These are phyloP conservation scores for Stylosanthes scabra DNA, from an alignment of 331 rosid species.

Conservation along the genomic window DNA sequence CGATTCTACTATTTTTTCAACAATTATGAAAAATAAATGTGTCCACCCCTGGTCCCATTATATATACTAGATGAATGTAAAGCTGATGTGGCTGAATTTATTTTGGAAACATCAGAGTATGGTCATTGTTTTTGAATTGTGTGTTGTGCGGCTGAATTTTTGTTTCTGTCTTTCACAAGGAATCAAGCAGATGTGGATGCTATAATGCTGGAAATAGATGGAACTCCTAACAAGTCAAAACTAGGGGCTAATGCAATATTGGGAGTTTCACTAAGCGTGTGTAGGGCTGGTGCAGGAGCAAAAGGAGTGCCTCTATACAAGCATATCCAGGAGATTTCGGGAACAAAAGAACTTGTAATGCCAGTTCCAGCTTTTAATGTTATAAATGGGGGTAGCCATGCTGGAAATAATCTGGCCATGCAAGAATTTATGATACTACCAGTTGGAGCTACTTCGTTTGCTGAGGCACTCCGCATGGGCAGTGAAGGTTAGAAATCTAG, in stretches of 20 bases:
- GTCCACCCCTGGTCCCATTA: too few relatives aligned
- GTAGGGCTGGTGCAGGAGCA: slow-evolving; percentile 99
- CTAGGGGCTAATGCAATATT: slow-evolving; percentile 97
- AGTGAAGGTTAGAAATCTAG: slow-evolving; percentile 79
- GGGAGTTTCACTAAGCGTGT: slow-evolving; percentile 93
- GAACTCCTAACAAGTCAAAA: slow-evolving; percentile 94
- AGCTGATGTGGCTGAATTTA: too few relatives aligned
- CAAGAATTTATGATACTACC: slow-evolving; percentile 99
- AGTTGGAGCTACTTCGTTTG: slow-evolving; percentile 89
- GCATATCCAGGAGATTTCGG: slow-evolving; percentile 91
- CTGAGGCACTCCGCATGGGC: slow-evolving; percentile 95
- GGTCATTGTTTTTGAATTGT: slow-evolving; percentile 31
- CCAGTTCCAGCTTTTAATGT: slow-evolving; percentile 99
- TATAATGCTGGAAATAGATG: slow-evolving; percentile 95
- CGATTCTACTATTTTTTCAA: too few relatives aligned
- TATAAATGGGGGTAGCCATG: slow-evolving; percentile 97
- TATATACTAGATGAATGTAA: too few relatives aligned
- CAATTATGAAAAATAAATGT: too few relatives aligned
- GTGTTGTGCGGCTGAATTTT: slow-evolving; percentile 35
- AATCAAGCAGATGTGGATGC: slow-evolving; percentile 93
- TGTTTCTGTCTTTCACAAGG: slow-evolving; percentile 48
- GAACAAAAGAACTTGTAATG: slow-evolving; percentile 95
- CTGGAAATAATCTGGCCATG: slow-evolving; percentile 98
- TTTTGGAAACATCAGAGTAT: background rate
- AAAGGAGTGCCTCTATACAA: slow-evolving; percentile 88